Conservation (phyloP, 768 basidiomycete genomes). For the Sistotremastrum niveocremeum region DNA sequence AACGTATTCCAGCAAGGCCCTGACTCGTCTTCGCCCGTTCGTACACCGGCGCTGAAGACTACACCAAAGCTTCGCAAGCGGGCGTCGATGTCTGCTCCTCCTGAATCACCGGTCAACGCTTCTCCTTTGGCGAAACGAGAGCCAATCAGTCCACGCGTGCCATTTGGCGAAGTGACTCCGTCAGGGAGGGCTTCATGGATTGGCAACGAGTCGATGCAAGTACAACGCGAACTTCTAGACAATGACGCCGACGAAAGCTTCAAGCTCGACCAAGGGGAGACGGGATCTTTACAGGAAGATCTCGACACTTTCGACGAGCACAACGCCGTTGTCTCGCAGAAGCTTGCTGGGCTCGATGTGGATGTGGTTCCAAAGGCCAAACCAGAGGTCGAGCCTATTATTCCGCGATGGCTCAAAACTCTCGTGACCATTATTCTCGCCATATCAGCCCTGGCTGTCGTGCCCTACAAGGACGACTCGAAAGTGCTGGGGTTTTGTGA, state of each 20-base stretch:
- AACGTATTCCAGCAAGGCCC: slow-evolving; percentile 86
- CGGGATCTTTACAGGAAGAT: slow-evolving; percentile 4
- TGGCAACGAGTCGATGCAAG: too few species aligned
- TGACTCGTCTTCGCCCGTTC: slow-evolving; percentile 69
- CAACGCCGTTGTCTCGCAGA: slow-evolving; percentile 22
- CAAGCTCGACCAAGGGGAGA: slow-evolving; percentile 9
- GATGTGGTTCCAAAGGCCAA: slow-evolving; percentile 7
- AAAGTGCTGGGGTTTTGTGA: slow-evolving; percentile 68
- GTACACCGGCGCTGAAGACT: slow-evolving; percentile 34
- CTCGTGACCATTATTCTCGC: slow-evolving; percentile 27
- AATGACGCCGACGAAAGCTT: slow-evolving; percentile 11
- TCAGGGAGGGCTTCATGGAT: too few species aligned
- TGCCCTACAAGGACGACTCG: slow-evolving; percentile 53
- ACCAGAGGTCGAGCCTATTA: slow-evolving; percentile 11
- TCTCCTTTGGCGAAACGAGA: neutral
- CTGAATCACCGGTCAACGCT: slow-evolving; percentile 20
- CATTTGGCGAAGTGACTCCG: too few species aligned
- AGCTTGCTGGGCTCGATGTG: slow-evolving; percentile 23
- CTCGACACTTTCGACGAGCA: slow-evolving; percentile 12
- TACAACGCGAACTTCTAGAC: neutral
- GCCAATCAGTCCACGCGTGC: too few species aligned
- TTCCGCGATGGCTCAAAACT: slow-evolving; percentile 15
- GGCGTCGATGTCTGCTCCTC: slow-evolving; percentile 62
- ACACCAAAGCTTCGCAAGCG: slow-evolving; percentile 28
- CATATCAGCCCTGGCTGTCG: slow-evolving; percentile 13